phyloP scores from a whole-genome alignment of 2,329 filamentous ascomycete genomes.

The Pseudocercospora eumusae region DNA sequence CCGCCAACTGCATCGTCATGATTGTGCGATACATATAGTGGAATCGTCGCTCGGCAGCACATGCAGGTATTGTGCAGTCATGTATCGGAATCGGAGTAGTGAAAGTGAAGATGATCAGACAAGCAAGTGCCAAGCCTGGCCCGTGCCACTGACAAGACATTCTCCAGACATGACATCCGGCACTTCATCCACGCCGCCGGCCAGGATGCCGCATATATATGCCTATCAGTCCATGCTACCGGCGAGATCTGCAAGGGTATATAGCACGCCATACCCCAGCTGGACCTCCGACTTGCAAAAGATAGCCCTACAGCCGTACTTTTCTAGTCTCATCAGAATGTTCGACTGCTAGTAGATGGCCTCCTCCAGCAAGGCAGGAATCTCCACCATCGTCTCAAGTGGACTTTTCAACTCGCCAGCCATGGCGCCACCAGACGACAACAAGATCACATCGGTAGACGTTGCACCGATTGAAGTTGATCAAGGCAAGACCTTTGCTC shows the following conservation, averaged over 20 bases:
- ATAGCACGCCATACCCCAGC: conserved; percentile 3
- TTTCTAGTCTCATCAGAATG: background rate
- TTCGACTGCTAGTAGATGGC: background rate
- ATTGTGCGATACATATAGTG: too few species aligned
- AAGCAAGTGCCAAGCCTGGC: background rate
- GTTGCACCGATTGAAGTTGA: background rate
- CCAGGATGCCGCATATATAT: background rate
- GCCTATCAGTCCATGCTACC: background rate
- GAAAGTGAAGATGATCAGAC: background rate
- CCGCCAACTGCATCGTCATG: too few species aligned
- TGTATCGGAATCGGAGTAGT: too few species aligned
- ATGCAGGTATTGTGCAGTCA: background rate
- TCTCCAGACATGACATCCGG: too few species aligned
- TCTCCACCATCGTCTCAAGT: too few species aligned
- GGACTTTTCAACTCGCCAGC: too few species aligned
- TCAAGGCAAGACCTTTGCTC: conserved; percentile 9
- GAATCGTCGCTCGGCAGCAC: background rate
- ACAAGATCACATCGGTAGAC: conserved; percentile 13
- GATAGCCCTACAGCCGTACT: background rate
- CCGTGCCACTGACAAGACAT: too few species aligned
- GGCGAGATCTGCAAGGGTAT: background rate
- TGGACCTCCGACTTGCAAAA: background rate
- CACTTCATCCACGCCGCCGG: background rate
- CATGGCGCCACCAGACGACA: conserved; percentile 4
- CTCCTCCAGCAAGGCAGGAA: too few species aligned